Evolutionary conservation across 305 asterid genomes (phyloP), one percentile per base, ranked within the genome.

Genomic region (Andrographis paniculata): DNA sequence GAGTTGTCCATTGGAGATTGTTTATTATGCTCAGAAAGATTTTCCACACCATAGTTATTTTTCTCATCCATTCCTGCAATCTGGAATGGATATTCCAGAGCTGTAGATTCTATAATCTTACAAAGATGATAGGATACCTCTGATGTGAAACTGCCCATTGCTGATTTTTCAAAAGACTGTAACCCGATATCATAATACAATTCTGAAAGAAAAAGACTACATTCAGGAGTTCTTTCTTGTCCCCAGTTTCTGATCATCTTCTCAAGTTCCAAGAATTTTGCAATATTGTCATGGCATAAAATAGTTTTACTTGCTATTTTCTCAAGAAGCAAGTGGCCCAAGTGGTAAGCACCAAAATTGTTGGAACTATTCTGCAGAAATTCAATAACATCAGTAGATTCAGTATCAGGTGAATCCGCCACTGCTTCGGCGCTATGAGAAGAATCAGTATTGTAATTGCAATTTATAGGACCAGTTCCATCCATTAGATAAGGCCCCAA

Each of bases 171-270:
- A 45, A 69, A 66, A 63, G 82, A 77, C 63, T 47, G 72, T 53
- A 80, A 57, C n/a, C 89, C 94, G 55, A 71, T 72, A 68, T 87
- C 96, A 67, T 84, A 81, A 84, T 74, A 92, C 50, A 92, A 68
- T 77, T 92, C 99, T 17, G 96, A 80, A 46, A 92, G 82, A 64
- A 92, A 92, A 62, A 92, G 87, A 69, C 82, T 69, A 60, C 96
- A 92, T 58, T 77, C 79, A 35, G 80, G 82, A 60, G 93, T 79
- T 70, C 99, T 80, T 63, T 77, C 85, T 74, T 67, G 67, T 45
- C 94, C 88, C 89, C 91, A 80, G 30, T 70, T 67, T 75, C 96
- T 81, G 17, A 83, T 79, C 55, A 84, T 50, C 79, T 75, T 87
- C 79, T 92, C 99, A 69, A 92, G 65, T 50, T 87, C 99, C 77